Evolutionary conservation across 2,329 filamentous ascomycete genomes (phyloP), one percentile per base, ranked within the genome.

Genomic region (Zasmidium cellare): DNA sequence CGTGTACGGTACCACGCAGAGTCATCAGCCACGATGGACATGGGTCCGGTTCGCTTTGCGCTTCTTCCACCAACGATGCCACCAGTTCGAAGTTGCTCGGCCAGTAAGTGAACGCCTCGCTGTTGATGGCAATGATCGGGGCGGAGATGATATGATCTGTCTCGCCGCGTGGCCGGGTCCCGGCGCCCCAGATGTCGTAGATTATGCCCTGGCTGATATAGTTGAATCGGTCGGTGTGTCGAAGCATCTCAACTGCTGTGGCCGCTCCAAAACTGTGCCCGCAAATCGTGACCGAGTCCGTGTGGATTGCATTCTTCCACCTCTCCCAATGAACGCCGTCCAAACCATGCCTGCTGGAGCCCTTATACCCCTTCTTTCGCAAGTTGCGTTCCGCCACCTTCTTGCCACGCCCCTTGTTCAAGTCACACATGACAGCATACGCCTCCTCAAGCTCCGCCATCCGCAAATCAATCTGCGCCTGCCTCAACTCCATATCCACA

Each of bases 101-200:
- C 86, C 86, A 89, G 72, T 88, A 86, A 78, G 87, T 87, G 73
- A 89, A 89, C 0, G 85, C 86, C 70, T 89, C 87, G 5, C 81
- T 84, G 50, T 87, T 87, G 67, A 89, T 84, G 2, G 82, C 83
- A 5, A 89, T 76, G 7, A 89, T 67, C 3, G 86, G 86, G 12
- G 80, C 77, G 38, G 76, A 74, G 46, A 82, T 79, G 16, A 77
- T 75, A 56, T 81, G 75, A 3, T 76, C 65, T 1, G 76, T 73
- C 9, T 81, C 77, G 3, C 69, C 68, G 1, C 72, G 69, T 54
- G 79, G 63, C 65, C 73, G 64, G 63, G 79, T 65, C 64, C 82
- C 67, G 67, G 82, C 67, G 71, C 77, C 86, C 86, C 86, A 89
- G 7, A 85, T 82, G 62, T 89, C 86, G 57, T 88, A 84, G 23